phyloP scores from a whole-genome alignment of 805 yeast genomes.

The Cyberlindnera xylosilytica region DNA sequence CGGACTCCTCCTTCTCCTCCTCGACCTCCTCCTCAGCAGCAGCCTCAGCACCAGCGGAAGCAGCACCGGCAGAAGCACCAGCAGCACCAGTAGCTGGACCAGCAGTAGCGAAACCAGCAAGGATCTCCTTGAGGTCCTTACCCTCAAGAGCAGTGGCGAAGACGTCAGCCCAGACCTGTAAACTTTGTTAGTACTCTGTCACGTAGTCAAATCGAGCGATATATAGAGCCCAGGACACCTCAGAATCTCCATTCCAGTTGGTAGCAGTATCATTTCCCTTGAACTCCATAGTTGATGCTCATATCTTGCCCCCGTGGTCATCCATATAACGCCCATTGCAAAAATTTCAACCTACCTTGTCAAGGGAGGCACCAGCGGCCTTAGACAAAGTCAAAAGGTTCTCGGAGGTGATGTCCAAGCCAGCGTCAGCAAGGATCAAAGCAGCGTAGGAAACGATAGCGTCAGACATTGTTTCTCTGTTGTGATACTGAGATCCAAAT shows the following conservation, averaged over 20 bases:
- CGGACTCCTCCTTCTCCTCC: slow-evolving; percentile 63
- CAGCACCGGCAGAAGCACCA: slow-evolving; percentile 45
- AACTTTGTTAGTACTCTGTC: slow-evolving; percentile 18
- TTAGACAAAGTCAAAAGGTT: slow-evolving; percentile 68
- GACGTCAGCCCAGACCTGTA: slow-evolving; percentile 76
- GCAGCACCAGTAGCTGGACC: slow-evolving; percentile 50
- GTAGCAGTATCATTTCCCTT: background rate
- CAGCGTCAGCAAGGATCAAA: slow-evolving; percentile 96
- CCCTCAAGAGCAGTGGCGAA: slow-evolving; percentile 82
- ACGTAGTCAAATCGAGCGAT: background rate
- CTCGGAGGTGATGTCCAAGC: slow-evolving; percentile 85
- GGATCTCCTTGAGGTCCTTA: slow-evolving; percentile 68
- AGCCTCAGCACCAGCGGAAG: slow-evolving; percentile 46
- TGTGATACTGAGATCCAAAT: slow-evolving; percentile 2
- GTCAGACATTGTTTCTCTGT: slow-evolving; percentile 68
- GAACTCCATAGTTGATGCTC: background rate
- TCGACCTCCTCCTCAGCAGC: slow-evolving; percentile 60
- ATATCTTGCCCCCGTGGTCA: background rate
- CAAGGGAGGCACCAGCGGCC: slow-evolving; percentile 78
- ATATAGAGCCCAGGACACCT: background rate
- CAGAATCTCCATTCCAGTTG: background rate
- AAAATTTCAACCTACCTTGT: slow-evolving; percentile 35
- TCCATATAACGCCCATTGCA: background rate
- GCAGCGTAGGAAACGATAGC: slow-evolving; percentile 97
- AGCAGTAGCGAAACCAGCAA: slow-evolving; percentile 52